Conservation (phyloP, 2,329 filamentous ascomycete species). For the Rugonectria rugulosa region DNA sequence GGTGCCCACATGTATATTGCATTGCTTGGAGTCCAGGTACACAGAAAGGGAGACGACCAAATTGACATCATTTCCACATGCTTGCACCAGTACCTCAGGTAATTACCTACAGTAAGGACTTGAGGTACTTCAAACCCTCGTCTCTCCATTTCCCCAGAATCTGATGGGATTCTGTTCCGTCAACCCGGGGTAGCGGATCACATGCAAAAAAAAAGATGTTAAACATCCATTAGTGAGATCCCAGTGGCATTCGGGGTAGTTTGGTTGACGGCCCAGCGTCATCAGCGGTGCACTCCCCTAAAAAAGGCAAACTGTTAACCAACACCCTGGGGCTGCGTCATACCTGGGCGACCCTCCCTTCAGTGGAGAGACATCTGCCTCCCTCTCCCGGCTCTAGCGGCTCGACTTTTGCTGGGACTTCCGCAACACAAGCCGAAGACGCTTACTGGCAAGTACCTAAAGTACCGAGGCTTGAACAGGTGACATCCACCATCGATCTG, state of each 20-base stretch:
- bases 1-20: neutral
- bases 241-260: neutral
- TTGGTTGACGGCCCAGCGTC: neutral
- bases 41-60: no score
- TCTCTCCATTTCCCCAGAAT: neutral
- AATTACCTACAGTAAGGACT: neutral
- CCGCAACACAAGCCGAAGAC: constrained; percentile 27
- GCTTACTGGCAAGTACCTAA: constrained; percentile 20
- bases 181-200: constrained; percentile 11
- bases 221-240: no score
- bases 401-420: constrained; percentile 7
- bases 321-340: constrained; percentile 20
- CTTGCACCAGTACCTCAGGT: neutral
- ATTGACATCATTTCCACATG: neutral
- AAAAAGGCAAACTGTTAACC: neutral
- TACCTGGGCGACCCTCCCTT: no score
- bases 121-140: neutral
- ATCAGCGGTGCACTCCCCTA: neutral
- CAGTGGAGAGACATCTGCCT: constrained; percentile 8
- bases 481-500: constrained; percentile 25
- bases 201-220: constrained; percentile 22
- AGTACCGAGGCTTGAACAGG: constrained; percentile 27
- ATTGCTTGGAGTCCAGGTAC: constrained; percentile 4
- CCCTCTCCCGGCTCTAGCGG: constrained; percentile 21
- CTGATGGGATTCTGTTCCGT: constrained; percentile 1